Base-by-base conservation (phyloP, 768 basidiomycete species). In the Rhizopogon vinicolor region DNA sequence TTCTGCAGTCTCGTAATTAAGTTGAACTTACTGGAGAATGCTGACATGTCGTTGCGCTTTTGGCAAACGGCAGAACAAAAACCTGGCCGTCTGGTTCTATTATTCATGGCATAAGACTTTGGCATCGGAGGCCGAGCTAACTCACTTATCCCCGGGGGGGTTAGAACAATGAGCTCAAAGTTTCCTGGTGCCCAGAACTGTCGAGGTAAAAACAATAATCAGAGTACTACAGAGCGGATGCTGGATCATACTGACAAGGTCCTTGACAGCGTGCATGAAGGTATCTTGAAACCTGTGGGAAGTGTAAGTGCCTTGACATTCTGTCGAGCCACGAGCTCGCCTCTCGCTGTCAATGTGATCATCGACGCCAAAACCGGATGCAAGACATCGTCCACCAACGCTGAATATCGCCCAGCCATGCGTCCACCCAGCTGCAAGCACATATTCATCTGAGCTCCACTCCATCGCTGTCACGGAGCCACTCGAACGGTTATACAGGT, bases 371-470 rank as follows among this genome's bases (percentile, higher is more conserved):
- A 93, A 83, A 9, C 83, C 84, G 72, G 84, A 92, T 1, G 88
- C 87, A 29, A 92, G 77, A 63, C 94, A 91, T 52, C 93, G 79
- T 6, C 96, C 96, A 12, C 91, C 89, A 10, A 93, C 85, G 65
- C 88, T 93, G 73, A 93, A 90, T 5, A 96, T 79, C 3, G 86
- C 91, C 94, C 94, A 98, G 7, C 93, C 95, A 52, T 80, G 71
- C 58, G 84, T 79, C 89, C 93, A 97, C 0, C 93, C 96, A 2
- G 93, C 93, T 35, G 94, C 95, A 10, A 99, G 75, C 6, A 91
- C 92, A 71, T 94, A 94, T 2, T 96, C 96, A 70, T 99, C 97
- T 0, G 91, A 91, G 50, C 91, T 95, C 96, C 95, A 98, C 62
- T 93, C 85, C 68, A 96, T 76, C 10, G 82, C 68, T 56, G 70